Conservation (phyloP, 1,284 basidiomycete species). For the Amylostereum chailletii region DNA sequence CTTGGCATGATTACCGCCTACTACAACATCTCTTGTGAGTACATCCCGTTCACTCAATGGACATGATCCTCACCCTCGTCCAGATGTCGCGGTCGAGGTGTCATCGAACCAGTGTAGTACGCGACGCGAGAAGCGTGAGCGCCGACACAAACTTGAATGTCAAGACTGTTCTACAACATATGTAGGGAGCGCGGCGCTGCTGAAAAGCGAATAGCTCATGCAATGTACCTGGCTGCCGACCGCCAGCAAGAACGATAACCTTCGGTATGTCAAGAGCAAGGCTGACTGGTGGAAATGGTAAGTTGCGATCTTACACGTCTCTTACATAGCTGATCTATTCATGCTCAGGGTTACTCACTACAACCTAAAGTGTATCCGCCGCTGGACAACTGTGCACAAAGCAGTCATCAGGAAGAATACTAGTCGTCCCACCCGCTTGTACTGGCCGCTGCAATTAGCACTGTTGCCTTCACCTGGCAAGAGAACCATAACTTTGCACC, state of each 20-base stretch:
- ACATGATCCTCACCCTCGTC: too few relatives aligned
- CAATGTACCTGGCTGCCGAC: constrained; percentile 97
- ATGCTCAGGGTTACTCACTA: constrained; percentile 73
- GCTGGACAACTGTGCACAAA: constrained; percentile 98
- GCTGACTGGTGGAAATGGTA: constrained; percentile 98
- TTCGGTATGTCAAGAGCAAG: constrained; percentile 99
- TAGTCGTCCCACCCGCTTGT: constrained; percentile 84
- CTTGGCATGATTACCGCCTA: constrained; percentile 95
- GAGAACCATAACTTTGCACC: constrained; percentile 95
- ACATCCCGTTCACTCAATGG: too few relatives aligned
- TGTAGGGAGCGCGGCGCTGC: constrained; percentile 90
- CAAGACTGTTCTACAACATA: constrained; percentile 92
- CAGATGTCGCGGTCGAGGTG: constrained; percentile 96
- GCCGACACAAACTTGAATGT: constrained; percentile 76
- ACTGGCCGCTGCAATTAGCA: constrained; percentile 96
- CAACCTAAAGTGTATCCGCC: constrained; percentile 89
- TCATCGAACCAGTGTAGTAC: constrained; percentile 94
- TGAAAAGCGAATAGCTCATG: constrained; percentile 99
- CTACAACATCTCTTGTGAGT: constrained; percentile 86
- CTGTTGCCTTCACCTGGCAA: constrained; percentile 95
- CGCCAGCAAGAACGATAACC: constrained; percentile 97
- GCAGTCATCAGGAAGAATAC: constrained; percentile 96
- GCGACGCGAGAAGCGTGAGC: constrained; percentile 91
- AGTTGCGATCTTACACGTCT: constrained; percentile 23
- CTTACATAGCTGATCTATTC: constrained; percentile 14